Conservation (phyloP, 306 rosid genomes). For the Styphnolobium japonicum region DNA sequence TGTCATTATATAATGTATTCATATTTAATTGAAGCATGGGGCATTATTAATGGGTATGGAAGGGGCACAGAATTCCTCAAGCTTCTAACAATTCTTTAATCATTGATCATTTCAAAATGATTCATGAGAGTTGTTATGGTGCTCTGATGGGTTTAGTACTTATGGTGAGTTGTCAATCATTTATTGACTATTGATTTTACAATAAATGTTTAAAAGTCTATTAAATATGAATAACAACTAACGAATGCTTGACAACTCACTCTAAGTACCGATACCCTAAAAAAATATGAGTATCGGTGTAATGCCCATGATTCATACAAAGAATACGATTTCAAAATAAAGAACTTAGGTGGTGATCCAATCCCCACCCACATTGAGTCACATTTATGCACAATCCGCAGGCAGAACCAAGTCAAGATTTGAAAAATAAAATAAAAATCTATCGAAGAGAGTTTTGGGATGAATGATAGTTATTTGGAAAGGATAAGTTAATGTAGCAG, state of each 20-base stretch:
- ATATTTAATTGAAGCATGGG: background rate
- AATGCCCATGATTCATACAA: too few relatives aligned
- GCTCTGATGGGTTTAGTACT: too few relatives aligned
- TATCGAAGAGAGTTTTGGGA: background rate
- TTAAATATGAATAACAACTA: too few relatives aligned
- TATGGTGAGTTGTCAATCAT: too few relatives aligned
- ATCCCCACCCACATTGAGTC: background rate
- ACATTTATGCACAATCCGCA: background rate
- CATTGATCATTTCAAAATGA: background rate
- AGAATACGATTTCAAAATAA: background rate
- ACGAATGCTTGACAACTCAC: too few relatives aligned
- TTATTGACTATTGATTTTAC: too few relatives aligned
- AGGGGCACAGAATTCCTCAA: background rate
- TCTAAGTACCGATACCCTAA: too few relatives aligned
- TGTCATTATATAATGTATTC: background rate
- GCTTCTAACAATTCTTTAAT: constrained; percentile 21
- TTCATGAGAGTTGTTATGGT: too few relatives aligned
- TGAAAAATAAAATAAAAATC: background rate
- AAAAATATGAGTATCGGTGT: too few relatives aligned
- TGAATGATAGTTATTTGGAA: background rate
- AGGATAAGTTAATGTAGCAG: background rate
- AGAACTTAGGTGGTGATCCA: background rate
- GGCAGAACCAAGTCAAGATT: constrained; percentile 10
- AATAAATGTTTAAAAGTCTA: too few relatives aligned
- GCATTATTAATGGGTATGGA: constrained; percentile 1